Evolutionary conservation across 371 early-diverging fungal species (phyloP), one percentile per base, ranked within the genome.

Genomic region (Mortierella sp.): DNA sequence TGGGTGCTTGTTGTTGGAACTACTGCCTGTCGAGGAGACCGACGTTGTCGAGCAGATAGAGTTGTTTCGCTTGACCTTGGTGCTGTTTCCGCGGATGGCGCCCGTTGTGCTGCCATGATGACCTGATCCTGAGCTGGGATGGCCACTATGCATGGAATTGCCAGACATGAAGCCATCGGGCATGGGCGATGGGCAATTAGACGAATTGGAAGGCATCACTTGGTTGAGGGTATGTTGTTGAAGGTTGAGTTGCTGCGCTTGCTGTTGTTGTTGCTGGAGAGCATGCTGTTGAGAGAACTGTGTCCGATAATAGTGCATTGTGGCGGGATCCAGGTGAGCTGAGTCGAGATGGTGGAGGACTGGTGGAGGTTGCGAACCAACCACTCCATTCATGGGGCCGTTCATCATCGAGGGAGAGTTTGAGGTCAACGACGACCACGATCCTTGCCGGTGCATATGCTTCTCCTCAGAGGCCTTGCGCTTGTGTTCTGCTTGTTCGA

Each of bases 21-120:
- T 78, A 63, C 78, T 77, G 45, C 82, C 77, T 19, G 77, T 74
- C 5, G 82, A 82, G 22, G 82, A 82, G 13, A 82, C 63, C 29
- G 78, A 77, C 8, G 83, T 82, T 5, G 78, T 78, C n/a, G 83
- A 82, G 70, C 83, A 82, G 72, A 82, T 82, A 29, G 83, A 82
- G 55, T 82, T 82, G 52, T 82, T 82, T 22, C 83, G 83, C 66
- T 82, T 82, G 66, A 78, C 78, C 24, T 82, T 81, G 24, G 71
- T 45, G 31, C 76, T 79, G 61, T 48, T 72, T 39, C 74, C 72
- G 37, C 81, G 77, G 45, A 80, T 80, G 2, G 81, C 81, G 9
- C 81, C 81, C 1, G 58, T 58, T 34, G 77, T 76, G 40, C 53
- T 76, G n/a, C 74, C 70, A 29, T 72, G 74, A 52, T 71, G 76